Percentiles rank a stretch among this genome's conserved stretches.
phyloP scores from a whole-genome alignment of 23 red algal species.

The Gracilariopsis chorda region DNA sequence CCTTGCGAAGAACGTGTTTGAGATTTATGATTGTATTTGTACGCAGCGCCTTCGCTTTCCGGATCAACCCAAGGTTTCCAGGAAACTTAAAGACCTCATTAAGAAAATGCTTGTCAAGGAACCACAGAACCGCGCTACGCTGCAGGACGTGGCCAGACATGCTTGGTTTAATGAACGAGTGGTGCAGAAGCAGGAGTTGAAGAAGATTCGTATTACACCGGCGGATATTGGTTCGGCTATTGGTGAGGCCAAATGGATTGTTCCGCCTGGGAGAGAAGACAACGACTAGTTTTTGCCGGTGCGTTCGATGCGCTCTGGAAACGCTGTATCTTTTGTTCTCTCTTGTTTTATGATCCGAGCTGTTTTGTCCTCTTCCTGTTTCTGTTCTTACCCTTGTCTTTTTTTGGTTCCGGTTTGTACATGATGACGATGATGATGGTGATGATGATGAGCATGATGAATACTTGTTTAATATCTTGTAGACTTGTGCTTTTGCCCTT shows the following conservation, averaged over 20 bases:
- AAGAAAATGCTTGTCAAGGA: constrained; percentile 91
- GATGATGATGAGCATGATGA: too few relatives aligned
- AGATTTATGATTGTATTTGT: constrained; percentile 94
- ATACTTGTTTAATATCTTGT: constrained; percentile 38
- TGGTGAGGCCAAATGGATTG: constrained; percentile 61
- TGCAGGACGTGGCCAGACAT: constrained; percentile 73
- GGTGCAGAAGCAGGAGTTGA: constrained; percentile 58
- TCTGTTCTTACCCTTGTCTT: neutral
- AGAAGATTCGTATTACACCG: constrained; percentile 81
- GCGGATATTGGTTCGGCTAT: constrained; percentile 70
- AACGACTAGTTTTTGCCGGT: neutral
- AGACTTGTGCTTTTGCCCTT: neutral
- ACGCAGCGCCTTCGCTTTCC: constrained; percentile 84
- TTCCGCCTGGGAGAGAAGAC: constrained; percentile 25
- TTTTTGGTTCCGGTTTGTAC: constrained; percentile 7
- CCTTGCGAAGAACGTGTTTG: constrained; percentile 86
- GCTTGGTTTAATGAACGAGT: constrained; percentile 82
- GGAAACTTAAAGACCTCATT: constrained; percentile 83
- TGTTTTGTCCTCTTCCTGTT: neutral
- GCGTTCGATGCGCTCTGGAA: neutral
- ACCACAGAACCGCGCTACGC: constrained; percentile 67
- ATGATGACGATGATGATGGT: too few relatives aligned
- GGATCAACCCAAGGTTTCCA: constrained; percentile 68
- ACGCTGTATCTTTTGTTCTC: too few relatives aligned
- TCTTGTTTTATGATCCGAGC: too few relatives aligned